These are phyloP conservation scores for Elsinoe fawcettii DNA, from an alignment of 2,329 filamentous ascomycete genomes.

Conservation along the genomic window DNA sequence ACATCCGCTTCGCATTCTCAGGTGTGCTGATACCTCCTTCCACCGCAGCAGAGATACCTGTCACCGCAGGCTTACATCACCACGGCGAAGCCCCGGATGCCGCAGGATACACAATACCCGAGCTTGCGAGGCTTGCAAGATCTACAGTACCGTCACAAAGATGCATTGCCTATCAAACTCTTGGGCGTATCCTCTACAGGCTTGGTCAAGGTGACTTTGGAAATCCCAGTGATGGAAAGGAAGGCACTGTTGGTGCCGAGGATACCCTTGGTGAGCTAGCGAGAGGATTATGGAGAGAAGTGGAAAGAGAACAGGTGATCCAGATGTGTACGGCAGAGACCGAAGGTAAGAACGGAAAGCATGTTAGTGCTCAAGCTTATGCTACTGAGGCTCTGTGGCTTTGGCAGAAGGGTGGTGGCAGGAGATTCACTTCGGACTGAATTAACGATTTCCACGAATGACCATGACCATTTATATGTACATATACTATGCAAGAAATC, in stretches of 20 bases:
- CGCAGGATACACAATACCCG: slow-evolving; percentile 85
- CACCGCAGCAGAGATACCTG: slow-evolving; percentile 64
- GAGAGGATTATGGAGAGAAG: slow-evolving; percentile 71
- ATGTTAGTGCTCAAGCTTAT: slow-evolving; percentile 74
- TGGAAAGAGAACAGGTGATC: slow-evolving; percentile 69
- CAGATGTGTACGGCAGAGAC: slow-evolving; percentile 72
- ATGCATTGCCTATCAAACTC: slow-evolving; percentile 83
- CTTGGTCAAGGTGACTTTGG: slow-evolving; percentile 67
- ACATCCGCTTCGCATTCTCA: slow-evolving; percentile 81
- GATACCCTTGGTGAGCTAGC: slow-evolving; percentile 43
- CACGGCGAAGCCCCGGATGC: slow-evolving; percentile 88
- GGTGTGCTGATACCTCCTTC: slow-evolving; percentile 73
- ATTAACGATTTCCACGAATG: not conserved
- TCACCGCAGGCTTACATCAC: slow-evolving; percentile 77
- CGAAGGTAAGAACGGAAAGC: slow-evolving; percentile 50
- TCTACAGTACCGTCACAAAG: slow-evolving; percentile 79
- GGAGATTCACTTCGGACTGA: slow-evolving; percentile 36
- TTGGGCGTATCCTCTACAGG: slow-evolving; percentile 77
- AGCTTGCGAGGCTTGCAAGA: slow-evolving; percentile 71
- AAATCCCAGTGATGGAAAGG: slow-evolving; percentile 38
- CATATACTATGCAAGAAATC: not conserved
- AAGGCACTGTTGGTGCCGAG: slow-evolving; percentile 38
- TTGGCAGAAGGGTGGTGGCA: slow-evolving; percentile 63
- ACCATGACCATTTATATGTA: slow-evolving; percentile 4
- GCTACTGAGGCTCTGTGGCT: slow-evolving; percentile 87